A percentile compares a stretch with the other conserved stretches of the same genome.
These are phyloP conservation scores for Caulochytrium protostelioides DNA, from an alignment of 371 early-diverging fungal species.

Conservation along the genomic window DNA sequence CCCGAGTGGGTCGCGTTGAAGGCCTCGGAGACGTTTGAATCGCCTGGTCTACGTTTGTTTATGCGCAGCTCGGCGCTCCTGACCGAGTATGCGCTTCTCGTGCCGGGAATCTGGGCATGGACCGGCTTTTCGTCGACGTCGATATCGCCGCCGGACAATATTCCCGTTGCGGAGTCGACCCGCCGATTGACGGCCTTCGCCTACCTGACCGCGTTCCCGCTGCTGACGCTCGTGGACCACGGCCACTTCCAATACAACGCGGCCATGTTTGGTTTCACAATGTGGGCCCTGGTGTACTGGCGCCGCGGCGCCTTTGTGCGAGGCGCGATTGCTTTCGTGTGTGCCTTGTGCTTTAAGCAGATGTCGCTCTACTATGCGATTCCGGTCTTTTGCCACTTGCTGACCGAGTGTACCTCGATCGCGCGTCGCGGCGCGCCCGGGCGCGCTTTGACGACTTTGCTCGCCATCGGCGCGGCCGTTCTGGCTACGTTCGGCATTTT, in stretches of 20 bases:
- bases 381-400: slow-evolving; percentile 63
- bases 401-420: slow-evolving; percentile 59
- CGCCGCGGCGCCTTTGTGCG: slow-evolving; percentile 30
- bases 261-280: slow-evolving; percentile 72
- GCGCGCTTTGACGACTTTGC: too few relatives aligned
- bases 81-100: slow-evolving; percentile 44
- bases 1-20: slow-evolving; percentile 68
- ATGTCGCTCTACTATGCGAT: slow-evolving; percentile 88
- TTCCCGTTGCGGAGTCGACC: too few relatives aligned
- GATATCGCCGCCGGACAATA: too few relatives aligned
- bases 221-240: slow-evolving; percentile 70
- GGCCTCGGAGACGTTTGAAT: slow-evolving; percentile 61
- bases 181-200: too few relatives aligned
- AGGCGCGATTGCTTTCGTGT: slow-evolving; percentile 55
- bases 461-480: slow-evolving; percentile 59
- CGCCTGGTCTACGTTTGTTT: slow-evolving; percentile 44
- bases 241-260: slow-evolving; percentile 93
- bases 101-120: too few relatives aligned
- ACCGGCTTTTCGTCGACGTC: too few relatives aligned
- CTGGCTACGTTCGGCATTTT: slow-evolving; percentile 38
- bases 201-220: slow-evolving; percentile 40
- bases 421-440: too few relatives aligned
- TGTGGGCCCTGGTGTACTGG: slow-evolving; percentile 51
- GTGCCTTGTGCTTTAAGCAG: slow-evolving; percentile 73
- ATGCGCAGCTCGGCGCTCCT: slow-evolving; percentile 68